Percentiles rank a stretch among this genome's conserved stretches.
Conservation (phyloP, 2,329 filamentous ascomycete genomes). For the Alternaria sp. region DNA sequence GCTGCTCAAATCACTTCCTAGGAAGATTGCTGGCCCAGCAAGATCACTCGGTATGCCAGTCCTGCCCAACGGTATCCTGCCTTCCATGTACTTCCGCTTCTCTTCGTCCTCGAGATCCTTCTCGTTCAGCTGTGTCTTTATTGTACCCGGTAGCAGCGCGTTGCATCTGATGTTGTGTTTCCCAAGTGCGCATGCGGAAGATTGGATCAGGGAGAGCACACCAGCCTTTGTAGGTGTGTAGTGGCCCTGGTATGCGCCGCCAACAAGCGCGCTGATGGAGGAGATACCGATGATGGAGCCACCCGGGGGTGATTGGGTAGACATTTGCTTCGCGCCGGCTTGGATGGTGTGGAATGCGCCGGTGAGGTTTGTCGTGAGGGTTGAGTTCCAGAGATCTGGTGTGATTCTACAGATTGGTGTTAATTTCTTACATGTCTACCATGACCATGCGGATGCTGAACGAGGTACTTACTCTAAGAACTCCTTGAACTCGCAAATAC, state of each 20-base stretch:
- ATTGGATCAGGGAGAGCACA: slow-evolving; percentile 83
- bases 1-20: slow-evolving; percentile 75
- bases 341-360: slow-evolving; percentile 91
- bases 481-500: slow-evolving; percentile 86
- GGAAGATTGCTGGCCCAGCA: slow-evolving; percentile 84
- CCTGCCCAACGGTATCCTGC: slow-evolving; percentile 74
- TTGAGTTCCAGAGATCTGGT: slow-evolving; percentile 74
- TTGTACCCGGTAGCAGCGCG: slow-evolving; percentile 82
- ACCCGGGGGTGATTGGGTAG: slow-evolving; percentile 66
- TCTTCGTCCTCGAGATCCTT: slow-evolving; percentile 76
- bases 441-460: background rate
- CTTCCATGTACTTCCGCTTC: slow-evolving; percentile 82
- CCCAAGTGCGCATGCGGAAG: slow-evolving; percentile 79
- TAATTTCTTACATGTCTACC: background rate
- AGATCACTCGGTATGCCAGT: slow-evolving; percentile 68
- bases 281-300: slow-evolving; percentile 83
- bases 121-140: slow-evolving; percentile 85
- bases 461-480: slow-evolving; percentile 72
- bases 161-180: slow-evolving; percentile 82
- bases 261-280: slow-evolving; percentile 78
- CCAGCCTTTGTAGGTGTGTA: slow-evolving; percentile 90
- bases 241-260: slow-evolving; percentile 80
- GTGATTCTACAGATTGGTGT: slow-evolving; percentile 62
- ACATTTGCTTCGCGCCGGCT: slow-evolving; percentile 86
- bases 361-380: slow-evolving; percentile 81